Conservation (phyloP, 148 eudicot genomes). For the Vaccinium myrtillus region DNA sequence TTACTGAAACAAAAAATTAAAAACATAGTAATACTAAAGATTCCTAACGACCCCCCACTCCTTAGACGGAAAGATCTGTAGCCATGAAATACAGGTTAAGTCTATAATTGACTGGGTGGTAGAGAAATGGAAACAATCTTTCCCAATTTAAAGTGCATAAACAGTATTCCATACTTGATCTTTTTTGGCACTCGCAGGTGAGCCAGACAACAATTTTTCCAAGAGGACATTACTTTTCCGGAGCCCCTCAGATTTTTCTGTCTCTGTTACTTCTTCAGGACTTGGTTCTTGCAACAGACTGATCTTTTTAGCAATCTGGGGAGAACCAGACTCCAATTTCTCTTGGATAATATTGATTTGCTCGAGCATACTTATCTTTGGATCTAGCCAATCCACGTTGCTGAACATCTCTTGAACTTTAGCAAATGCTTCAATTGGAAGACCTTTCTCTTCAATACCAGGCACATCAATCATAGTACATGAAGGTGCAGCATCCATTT, state of each 20-base stretch:
- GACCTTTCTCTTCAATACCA: slow-evolving; percentile 53
- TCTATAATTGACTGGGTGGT: not conserved
- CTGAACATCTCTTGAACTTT: slow-evolving; percentile 64
- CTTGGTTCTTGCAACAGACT: slow-evolving; percentile 23
- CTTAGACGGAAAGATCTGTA: not conserved
- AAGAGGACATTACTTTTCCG: slow-evolving; percentile 24
- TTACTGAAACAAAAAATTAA: not conserved
- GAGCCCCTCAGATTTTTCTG: not conserved
- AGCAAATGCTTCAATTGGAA: slow-evolving; percentile 73
- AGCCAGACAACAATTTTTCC: slow-evolving; percentile 37
- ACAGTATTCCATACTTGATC: not conserved
- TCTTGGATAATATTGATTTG: slow-evolving; percentile 43
- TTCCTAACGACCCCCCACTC: not conserved
- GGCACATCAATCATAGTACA: slow-evolving; percentile 34
- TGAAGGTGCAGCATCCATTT: slow-evolving; percentile 52
- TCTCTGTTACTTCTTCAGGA: slow-evolving; percentile 19
- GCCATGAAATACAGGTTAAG: not conserved
- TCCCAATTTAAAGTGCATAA: not conserved
- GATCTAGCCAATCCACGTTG: slow-evolving; percentile 60
- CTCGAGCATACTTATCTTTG: slow-evolving; percentile 41
- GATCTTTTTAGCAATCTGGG: slow-evolving; percentile 19
- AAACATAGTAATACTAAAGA: not conserved
- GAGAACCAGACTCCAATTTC: slow-evolving; percentile 35
- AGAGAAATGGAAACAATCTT: not conserved
- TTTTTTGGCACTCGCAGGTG: slow-evolving; percentile 21